phyloP scores from a whole-genome alignment of 495 filamentous ascomycete genomes.

The Entonaema liquescens region DNA sequence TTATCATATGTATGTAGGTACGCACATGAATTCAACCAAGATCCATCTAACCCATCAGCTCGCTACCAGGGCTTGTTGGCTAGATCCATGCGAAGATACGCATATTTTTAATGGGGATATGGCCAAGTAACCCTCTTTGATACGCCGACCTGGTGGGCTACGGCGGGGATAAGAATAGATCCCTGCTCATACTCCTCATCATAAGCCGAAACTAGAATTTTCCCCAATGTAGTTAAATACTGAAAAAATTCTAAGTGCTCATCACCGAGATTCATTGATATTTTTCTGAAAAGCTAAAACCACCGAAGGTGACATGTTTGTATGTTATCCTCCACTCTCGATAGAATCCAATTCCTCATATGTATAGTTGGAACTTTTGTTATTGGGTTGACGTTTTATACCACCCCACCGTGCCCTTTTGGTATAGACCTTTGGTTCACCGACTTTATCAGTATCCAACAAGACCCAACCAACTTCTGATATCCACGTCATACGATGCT shows the following conservation, averaged over 20 bases:
- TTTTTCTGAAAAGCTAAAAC: neutral
- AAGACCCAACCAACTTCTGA: neutral
- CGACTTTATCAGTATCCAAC: neutral
- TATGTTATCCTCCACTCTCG: neutral
- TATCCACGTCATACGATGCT: slow-evolving; percentile 1
- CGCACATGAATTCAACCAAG: neutral
- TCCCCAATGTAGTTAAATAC: neutral
- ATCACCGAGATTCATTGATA: neutral
- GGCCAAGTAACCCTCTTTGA: neutral
- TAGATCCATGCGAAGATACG: neutral
- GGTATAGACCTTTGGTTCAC: neutral
- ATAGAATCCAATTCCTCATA: neutral
- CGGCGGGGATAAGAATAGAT: neutral
- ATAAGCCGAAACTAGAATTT: slow-evolving; percentile 2
- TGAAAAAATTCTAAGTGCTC: neutral
- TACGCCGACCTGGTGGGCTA: neutral
- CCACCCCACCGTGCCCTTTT: neutral
- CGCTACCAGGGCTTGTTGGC: neutral
- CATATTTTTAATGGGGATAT: neutral
- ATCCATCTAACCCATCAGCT: neutral
- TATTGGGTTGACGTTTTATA: neutral
- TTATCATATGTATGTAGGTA: neutral
- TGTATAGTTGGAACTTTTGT: neutral
- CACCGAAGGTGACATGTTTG: neutral
- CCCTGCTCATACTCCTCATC: neutral